These are phyloP conservation scores for Cutaneotrichosporon sp. DNA, from an alignment of 1,284 basidiomycete species.

Conservation along the genomic window DNA sequence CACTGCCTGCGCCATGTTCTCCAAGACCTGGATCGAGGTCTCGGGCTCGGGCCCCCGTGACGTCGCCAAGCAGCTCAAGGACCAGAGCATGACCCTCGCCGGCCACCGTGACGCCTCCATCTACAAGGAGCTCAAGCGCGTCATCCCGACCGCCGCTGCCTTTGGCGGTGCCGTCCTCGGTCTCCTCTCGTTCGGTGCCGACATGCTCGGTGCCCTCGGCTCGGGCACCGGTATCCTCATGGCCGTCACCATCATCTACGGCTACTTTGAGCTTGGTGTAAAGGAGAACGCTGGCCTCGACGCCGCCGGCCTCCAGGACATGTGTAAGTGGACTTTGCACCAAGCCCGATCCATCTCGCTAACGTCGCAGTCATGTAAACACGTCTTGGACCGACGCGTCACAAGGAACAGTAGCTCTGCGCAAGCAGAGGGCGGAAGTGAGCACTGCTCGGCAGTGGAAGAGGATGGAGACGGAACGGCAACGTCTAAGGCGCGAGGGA, in stretches of 20 bases:
- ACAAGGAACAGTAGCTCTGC: neutral
- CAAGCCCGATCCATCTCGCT: no score
- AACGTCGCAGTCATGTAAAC: no score
- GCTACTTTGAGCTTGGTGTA: conserved; percentile 57
- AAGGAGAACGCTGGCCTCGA: conserved; percentile 52
- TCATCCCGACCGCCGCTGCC: conserved; percentile 95
- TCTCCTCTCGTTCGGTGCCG: conserved; percentile 87
- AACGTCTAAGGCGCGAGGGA: neutral
- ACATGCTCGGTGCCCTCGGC: conserved; percentile 92
- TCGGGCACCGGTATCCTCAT: conserved; percentile 96
- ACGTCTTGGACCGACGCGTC: neutral
- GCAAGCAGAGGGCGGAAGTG: neutral
- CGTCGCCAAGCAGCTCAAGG: conserved; percentile 96
- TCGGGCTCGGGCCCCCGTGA: conserved; percentile 93
- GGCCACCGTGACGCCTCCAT: conserved; percentile 94
- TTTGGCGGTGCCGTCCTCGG: conserved; percentile 95
- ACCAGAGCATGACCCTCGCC: conserved; percentile 98
- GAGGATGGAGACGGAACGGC: neutral
- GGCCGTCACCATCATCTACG: conserved; percentile 96
- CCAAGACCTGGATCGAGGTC: conserved; percentile 99
- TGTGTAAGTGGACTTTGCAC: conserved; percentile 5
- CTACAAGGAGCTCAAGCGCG: conserved; percentile 98
- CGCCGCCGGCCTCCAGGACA: conserved; percentile 49
- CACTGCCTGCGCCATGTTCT: conserved; percentile 91
- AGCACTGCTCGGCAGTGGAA: neutral